Percentiles rank a stretch among this genome's conserved stretches.
phyloP scores from a whole-genome alignment of 306 rosid genomes.

The Cicer yamashitae region DNA sequence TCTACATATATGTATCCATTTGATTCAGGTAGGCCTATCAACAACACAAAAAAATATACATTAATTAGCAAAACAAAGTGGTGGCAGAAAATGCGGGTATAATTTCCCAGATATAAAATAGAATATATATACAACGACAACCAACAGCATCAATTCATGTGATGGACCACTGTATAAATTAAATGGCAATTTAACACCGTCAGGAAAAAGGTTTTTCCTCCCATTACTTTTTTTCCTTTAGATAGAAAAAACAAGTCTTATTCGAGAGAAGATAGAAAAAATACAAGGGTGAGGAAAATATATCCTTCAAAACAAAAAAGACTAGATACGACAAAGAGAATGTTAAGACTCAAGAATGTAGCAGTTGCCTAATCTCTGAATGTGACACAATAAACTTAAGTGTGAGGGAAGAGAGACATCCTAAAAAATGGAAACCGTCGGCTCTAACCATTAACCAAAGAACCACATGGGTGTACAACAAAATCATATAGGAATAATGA shows the following conservation, averaged over 20 bases:
- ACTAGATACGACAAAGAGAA: constrained; percentile 10
- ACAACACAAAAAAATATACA: constrained; percentile 36
- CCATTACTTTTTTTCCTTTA: constrained; percentile 13
- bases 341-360: constrained; percentile 26
- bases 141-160: constrained; percentile 28
- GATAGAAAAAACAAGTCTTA: background rate
- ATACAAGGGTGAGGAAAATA: constrained; percentile 24
- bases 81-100: constrained; percentile 19
- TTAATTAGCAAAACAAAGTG: constrained; percentile 13
- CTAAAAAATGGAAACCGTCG: background rate
- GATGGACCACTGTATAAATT: background rate
- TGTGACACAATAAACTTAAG: constrained; percentile 26
- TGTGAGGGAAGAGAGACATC: constrained; percentile 5
- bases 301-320: constrained; percentile 24
- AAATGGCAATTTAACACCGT: constrained; percentile 30
- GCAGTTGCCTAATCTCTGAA: constrained; percentile 27
- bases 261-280: constrained; percentile 10
- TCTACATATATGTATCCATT: constrained; percentile 94
- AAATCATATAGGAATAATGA: background rate
- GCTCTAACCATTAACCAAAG: too few species aligned
- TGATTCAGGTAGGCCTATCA: constrained; percentile 77
- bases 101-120: constrained; percentile 12
- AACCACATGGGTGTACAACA: background rate
- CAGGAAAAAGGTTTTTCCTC: background rate
- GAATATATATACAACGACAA: background rate